These are phyloP conservation scores for Solanum corneliomulleri DNA, from an alignment of 257 asterid species.

Conservation along the genomic window DNA sequence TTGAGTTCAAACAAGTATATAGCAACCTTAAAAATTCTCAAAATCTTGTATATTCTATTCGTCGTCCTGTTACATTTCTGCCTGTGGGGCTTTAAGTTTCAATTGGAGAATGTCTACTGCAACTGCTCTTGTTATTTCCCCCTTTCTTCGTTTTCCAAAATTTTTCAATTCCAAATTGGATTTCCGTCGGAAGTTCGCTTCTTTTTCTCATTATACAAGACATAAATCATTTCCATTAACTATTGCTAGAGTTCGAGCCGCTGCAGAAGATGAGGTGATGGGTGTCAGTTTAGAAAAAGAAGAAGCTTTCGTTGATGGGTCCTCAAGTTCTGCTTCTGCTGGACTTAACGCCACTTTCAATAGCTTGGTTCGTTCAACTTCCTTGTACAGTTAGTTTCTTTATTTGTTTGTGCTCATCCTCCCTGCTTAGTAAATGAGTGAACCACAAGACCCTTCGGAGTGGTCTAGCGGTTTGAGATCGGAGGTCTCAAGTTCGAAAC, in stretches of 20 bases:
- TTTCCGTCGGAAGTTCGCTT: background rate
- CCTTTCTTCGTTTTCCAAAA: background rate
- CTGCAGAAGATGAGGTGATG: background rate
- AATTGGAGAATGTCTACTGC: background rate
- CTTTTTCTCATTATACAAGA: background rate
- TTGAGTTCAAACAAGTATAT: background rate
- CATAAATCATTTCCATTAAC: background rate
- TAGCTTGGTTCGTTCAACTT: conserved; percentile 2
- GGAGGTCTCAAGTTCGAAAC: too few species aligned
- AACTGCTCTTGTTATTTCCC: background rate
- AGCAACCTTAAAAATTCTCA: background rate
- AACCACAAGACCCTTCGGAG: too few species aligned
- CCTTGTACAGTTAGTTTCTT: background rate
- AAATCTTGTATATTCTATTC: background rate
- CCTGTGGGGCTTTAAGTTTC: background rate
- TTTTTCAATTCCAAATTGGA: background rate
- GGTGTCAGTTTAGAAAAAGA: background rate
- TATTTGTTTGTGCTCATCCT: background rate
- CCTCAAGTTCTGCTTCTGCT: background rate
- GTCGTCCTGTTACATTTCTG: background rate
- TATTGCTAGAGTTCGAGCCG: background rate
- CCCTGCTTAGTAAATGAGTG: too few species aligned
- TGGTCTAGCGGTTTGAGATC: too few species aligned
- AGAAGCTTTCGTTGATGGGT: background rate
- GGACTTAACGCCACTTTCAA: conserved; percentile 3